Evolutionary conservation across 306 rosid genomes (phyloP).

Genomic region (Trichosanthes truncata): DNA sequence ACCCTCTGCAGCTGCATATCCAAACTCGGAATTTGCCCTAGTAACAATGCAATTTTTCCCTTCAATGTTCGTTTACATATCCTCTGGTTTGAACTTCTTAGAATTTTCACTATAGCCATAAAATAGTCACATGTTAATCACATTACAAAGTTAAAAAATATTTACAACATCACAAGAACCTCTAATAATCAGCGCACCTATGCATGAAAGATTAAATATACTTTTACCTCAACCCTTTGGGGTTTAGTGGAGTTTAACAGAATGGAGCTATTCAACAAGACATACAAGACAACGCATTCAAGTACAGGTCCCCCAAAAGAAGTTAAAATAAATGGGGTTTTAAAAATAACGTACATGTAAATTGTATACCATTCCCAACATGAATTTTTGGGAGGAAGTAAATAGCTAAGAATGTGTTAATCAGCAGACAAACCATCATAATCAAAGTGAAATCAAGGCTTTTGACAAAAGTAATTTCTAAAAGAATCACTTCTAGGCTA

Average conservation of each 20-base stretch:
- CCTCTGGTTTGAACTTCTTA: slow-evolving; percentile 66
- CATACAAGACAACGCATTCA: too few relatives aligned
- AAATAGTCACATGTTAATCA: neutral
- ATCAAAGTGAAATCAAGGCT: neutral
- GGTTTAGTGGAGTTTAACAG: neutral
- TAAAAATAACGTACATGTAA: neutral
- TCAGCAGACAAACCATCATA: neutral
- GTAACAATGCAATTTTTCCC: slow-evolving; percentile 88
- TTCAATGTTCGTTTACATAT: slow-evolving; percentile 35
- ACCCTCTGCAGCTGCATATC: slow-evolving; percentile 78
- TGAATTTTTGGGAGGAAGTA: neutral
- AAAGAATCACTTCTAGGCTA: too few relatives aligned
- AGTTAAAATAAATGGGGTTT: neutral
- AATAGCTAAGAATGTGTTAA: neutral
- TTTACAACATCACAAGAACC: neutral
- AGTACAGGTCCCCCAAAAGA: neutral
- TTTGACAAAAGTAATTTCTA: too few relatives aligned
- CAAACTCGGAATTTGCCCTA: slow-evolving; percentile 95
- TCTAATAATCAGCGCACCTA: neutral
- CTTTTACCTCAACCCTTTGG: neutral
- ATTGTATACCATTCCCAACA: neutral
- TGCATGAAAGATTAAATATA: neutral
- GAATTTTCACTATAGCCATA: too few relatives aligned
- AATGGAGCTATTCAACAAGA: too few relatives aligned
- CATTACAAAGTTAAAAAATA: neutral